Percentiles rank a stretch among this genome's conserved stretches.
Conservation (phyloP, 441 rosid species). For the Populus trichocarpa region DNA sequence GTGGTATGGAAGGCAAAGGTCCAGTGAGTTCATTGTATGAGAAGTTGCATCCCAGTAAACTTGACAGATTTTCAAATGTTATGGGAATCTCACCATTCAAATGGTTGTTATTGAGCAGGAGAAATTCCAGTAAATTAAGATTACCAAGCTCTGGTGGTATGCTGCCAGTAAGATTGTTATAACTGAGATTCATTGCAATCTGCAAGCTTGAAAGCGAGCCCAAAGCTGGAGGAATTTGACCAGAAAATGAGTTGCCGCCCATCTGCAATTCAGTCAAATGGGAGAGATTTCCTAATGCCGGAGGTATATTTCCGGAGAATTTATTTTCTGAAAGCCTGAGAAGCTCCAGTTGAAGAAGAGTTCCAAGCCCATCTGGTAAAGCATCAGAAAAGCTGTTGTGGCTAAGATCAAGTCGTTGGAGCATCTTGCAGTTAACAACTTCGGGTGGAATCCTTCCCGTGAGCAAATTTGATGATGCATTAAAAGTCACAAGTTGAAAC, state of each 20-base stretch:
- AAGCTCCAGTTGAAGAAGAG: slow-evolving; percentile 75
- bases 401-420: slow-evolving; percentile 93
- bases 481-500: slow-evolving; percentile 75
- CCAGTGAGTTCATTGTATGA: slow-evolving; percentile 86
- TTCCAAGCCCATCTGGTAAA: slow-evolving; percentile 77
- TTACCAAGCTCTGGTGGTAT: slow-evolving; percentile 80
- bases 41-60: slow-evolving; percentile 89
- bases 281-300: slow-evolving; percentile 70
- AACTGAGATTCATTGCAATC: slow-evolving; percentile 90
- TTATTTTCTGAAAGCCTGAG: slow-evolving; percentile 77
- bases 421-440: slow-evolving; percentile 76
- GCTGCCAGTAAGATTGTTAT: slow-evolving; percentile 59
- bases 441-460: slow-evolving; percentile 62
- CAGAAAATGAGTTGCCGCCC: slow-evolving; percentile 89
- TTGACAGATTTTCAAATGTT: slow-evolving; percentile 68
- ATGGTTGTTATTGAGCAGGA: slow-evolving; percentile 75
- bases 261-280: slow-evolving; percentile 92
- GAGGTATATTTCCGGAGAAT: slow-evolving; percentile 73
- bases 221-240: slow-evolving; percentile 66
- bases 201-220: slow-evolving; percentile 89
- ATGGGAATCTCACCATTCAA: slow-evolving; percentile 73
- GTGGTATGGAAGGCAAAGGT: slow-evolving; percentile 51
- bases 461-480: slow-evolving; percentile 76
- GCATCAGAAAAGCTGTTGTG: slow-evolving; percentile 55
- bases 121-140: slow-evolving; percentile 66